Evolutionary conservation across 345 rosid species (phyloP), one percentile per base, ranked within the genome.

Genomic region (Clausena lansium): DNA sequence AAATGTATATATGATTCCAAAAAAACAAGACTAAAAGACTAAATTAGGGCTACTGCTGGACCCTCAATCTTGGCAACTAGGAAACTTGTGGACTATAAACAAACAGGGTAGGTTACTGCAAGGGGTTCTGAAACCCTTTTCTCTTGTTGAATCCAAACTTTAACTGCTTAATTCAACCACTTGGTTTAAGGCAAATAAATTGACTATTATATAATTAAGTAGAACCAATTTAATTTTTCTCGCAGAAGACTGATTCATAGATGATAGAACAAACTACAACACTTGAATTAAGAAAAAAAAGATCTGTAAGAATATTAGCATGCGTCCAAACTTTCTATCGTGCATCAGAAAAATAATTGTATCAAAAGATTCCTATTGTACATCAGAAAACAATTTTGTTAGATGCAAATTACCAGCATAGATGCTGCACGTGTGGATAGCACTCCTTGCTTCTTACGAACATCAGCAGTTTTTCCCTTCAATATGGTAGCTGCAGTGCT

Each of bases 361-460:
- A 25, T 62, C 19, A 62, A 61, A 35, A 28, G 38, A n/a, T 13
- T 2, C 47, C 66, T 32, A 61, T 38, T 68, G 76, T 13, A 28
- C 45, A 54, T 17, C 59, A 33, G 19, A 64, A 67, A 76, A n/a
- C 59, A 67, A 9, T 52, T 59, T 78, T 30, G 67, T 60, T 70
- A 22, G 45, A 32, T 66, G 85, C 38, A 78, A 35, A 79, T 85
- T 92, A 96, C 99, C 94, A 96, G 88, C 98, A 96, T 93, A 39
- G 97, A 96, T 47, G 99, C 97, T 66, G 98, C 95, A 78, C 99
- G 97, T 71, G 81, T 86, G 61, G 98, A 89, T 81, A 94, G 86
- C 78, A 89, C 78, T 79, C 97, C 95, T 76, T 94, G 91, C 85
- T 85, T 87, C 86, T 92, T 91, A 36, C 82, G 83, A 77, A 76